Evolutionary conservation across 2,329 filamentous ascomycete species (phyloP), one percentile per base, ranked within the genome.

Genomic region (Fusarium fracticaudum): DNA sequence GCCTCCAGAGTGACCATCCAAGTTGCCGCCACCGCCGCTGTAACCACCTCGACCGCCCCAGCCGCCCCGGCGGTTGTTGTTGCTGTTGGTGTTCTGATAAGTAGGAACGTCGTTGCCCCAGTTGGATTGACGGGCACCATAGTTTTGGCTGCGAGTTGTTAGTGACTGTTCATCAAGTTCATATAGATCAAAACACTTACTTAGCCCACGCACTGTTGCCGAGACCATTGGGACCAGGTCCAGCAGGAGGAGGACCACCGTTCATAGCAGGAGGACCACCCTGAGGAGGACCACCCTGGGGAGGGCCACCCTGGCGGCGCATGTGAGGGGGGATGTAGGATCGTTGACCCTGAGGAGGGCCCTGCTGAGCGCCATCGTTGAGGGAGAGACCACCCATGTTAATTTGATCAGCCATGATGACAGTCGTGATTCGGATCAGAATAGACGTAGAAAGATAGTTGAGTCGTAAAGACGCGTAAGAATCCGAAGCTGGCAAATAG

Each of bases 251-350:
- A 51, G 76, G 59, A 45, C 58, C 60, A 29, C 55, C 69, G 50
- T 71, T 71, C 69, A 71, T 71, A 58, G 61, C 64, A 45, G 60
- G 66, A 62, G 76, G 68, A 26, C 33, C 33, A 35, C 33, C 33
- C 33, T 35, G 33, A 47, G 60, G 66, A 59, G 76, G 68, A 22
- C 43, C 66, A 47, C 60, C 59, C 35, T 60, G 60, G 48, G 82
- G 83, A 76, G 84, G 66, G 40, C 76, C 72, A 64, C 77, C 78
- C 45, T 73, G 74, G 44, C 79, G 80, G 79, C 94, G 91, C 88
- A 95, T 91, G 84, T 96, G 94, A 84, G 94, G 94, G 76, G 94
- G 94, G 77, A 96, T 95, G 87, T 96, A 96, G 65, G 93, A 93
- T 80, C 92, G 92, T 75, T 77, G 72, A 64, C 67, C 67, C 75